Conservation (phyloP, 2,329 filamentous ascomycete species). For the Laburnicola sp. region DNA sequence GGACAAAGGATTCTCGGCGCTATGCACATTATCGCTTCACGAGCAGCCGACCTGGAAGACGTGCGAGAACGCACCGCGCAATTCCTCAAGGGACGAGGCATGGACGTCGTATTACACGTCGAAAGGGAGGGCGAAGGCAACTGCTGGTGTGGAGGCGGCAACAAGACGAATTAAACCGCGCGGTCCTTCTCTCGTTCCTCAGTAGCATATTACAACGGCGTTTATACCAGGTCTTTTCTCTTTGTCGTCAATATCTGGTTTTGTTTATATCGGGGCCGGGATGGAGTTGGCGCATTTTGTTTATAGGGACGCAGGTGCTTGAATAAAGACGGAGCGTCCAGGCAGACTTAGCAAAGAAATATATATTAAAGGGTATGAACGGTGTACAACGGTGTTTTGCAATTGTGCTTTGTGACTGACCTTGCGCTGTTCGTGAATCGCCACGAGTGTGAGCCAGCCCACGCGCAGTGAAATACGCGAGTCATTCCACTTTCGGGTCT, state of each 20-base stretch:
- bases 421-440: background rate
- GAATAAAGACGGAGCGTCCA: too few species aligned
- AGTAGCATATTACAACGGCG: background rate
- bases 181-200: background rate
- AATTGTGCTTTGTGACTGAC: too few species aligned
- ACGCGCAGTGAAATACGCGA: background rate
- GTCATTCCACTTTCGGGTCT: background rate
- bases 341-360: too few species aligned
- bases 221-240: background rate
- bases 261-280: too few species aligned
- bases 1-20: constrained; percentile 69
- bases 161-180: constrained; percentile 24
- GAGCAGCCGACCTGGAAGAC: constrained; percentile 75
- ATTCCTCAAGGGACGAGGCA: constrained; percentile 70
- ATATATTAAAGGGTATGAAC: too few species aligned
- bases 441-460: background rate
- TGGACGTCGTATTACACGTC: constrained; percentile 85
- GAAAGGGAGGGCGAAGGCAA: constrained; percentile 76
- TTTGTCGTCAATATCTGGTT: background rate
- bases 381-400: too few species aligned
- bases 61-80: constrained; percentile 75
- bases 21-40: constrained; percentile 80
- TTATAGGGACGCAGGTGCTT: too few species aligned
- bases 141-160: constrained; percentile 64
- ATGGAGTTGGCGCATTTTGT: too few species aligned